phyloP scores from a whole-genome alignment of 2,329 filamentous ascomycete genomes.

The Fusarium veterinarium region DNA sequence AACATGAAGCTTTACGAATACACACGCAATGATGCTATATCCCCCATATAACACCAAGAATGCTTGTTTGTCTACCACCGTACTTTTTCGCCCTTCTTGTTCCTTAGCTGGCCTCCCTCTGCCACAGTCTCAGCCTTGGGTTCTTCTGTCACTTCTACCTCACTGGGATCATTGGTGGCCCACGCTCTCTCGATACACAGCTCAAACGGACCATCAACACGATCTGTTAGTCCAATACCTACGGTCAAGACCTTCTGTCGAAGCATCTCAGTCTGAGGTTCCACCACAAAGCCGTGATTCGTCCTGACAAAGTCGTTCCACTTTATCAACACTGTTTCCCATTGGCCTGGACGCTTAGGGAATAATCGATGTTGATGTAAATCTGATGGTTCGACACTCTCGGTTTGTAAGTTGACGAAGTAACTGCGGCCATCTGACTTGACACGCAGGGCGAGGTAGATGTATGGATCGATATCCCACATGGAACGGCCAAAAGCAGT shows the following conservation, averaged over 20 bases:
- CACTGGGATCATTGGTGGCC: constrained; percentile 76
- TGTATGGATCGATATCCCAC: constrained; percentile 92
- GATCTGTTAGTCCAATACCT: constrained; percentile 89
- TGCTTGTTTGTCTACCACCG: constrained; percentile 47
- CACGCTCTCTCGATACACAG: constrained; percentile 87
- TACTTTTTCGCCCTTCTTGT: constrained; percentile 52
- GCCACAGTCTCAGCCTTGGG: constrained; percentile 21
- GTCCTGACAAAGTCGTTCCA: constrained; percentile 96
- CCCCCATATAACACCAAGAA: not conserved
- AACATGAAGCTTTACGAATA: constrained; percentile 13
- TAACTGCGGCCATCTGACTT: constrained; percentile 93
- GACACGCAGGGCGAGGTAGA: constrained; percentile 86
- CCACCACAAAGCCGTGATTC: constrained; percentile 90
- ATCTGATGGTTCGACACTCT: constrained; percentile 93
- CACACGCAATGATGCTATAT: not conserved
- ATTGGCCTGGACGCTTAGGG: constrained; percentile 80
- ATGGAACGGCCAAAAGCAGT: constrained; percentile 88
- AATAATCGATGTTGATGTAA: constrained; percentile 94
- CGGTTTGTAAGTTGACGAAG: constrained; percentile 95
- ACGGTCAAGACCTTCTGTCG: constrained; percentile 86
- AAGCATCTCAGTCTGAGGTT: constrained; percentile 91
- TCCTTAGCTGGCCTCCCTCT: constrained; percentile 49
- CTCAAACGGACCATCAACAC: constrained; percentile 88
- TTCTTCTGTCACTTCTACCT: constrained; percentile 40
- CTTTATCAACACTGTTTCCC: constrained; percentile 94